Evolutionary conservation across 2,329 filamentous ascomycete genomes (phyloP).

Genomic region (Neopestalotiopsis sp.): DNA sequence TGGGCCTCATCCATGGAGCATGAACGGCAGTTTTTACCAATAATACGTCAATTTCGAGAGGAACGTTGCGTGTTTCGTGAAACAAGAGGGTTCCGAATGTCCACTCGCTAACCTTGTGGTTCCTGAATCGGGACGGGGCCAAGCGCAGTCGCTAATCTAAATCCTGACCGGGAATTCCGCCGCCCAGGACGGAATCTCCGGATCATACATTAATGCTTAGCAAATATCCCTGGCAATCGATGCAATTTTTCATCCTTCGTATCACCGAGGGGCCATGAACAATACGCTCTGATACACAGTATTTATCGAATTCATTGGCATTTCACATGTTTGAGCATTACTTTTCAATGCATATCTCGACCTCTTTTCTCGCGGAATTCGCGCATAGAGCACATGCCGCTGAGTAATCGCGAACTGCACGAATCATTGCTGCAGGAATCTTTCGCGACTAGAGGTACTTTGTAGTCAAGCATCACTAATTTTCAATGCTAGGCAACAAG

Average conservation of each 20-base stretch:
- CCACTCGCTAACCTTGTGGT: background rate
- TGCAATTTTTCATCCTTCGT: background rate
- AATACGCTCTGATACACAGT: background rate
- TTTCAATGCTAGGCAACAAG: background rate
- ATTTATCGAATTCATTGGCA: background rate
- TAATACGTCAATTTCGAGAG: background rate
- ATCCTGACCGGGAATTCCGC: background rate
- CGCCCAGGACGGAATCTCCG: background rate
- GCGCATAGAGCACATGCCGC: background rate
- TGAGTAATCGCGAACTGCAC: background rate
- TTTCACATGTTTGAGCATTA: background rate
- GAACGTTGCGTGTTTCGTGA: conserved; percentile 1
- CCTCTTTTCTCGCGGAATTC: background rate
- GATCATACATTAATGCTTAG: background rate
- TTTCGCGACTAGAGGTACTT: background rate
- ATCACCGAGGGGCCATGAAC: background rate
- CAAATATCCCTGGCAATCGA: background rate
- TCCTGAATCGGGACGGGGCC: background rate
- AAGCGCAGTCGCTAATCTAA: background rate
- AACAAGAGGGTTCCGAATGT: background rate
- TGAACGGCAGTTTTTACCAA: background rate
- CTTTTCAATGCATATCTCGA: background rate
- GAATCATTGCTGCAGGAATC: background rate
- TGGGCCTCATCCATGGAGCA: background rate
- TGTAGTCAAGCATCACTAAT: background rate